Base-by-base conservation (phyloP, 768 basidiomycete genomes). In the Rhizopogon sp. region DNA sequence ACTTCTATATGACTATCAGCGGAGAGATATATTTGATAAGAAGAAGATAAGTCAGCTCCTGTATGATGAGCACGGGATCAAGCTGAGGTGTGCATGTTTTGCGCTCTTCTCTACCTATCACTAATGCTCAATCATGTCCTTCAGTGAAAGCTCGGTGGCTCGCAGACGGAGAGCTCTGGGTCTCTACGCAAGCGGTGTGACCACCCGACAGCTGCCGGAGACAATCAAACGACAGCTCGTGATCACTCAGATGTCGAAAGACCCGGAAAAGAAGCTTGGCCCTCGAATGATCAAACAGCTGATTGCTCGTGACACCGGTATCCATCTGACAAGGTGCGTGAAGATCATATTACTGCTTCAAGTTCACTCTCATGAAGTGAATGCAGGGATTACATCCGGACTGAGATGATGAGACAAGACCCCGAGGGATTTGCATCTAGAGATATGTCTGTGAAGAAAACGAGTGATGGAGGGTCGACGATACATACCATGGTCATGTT, bases 211-310 rank as follows among this genome's bases (percentile, higher is more conserved):
- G 6, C 60, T 73, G 10, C 58, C 63, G 10, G 67, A 71, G 16
- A 56, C 50, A 2, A 61, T 61, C 3, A 74, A 72, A 53, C 54
- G 64, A 3, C 67, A 72, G 39, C 64, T 74, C 13, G 62, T 75
- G 16, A 43, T 69, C 6, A 67, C 70, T 39, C 70, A 73, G 58
- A 66, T 75, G 65, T 60, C 60, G 10, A 70, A 68, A 44, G 73
- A 74, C 49, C 64, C 67, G 1, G 59, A 53, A 25, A 64, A 68
- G 31, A 63, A 59, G 42, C 59, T 58, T 1, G 73, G 73, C 10
- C 61, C 66, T 11, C 46, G 55, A 14, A 60, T 60, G 35, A 59
- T 73, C 28, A 70, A 71, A 55, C 58, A 67, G 31, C 53, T 58
- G 3, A 68, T 75, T 37, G 62, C 68, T 35, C 43, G 57, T 47